Base-by-base conservation (phyloP, 2,329 filamentous ascomycete genomes). In the Colletotrichum endophyticum region DNA sequence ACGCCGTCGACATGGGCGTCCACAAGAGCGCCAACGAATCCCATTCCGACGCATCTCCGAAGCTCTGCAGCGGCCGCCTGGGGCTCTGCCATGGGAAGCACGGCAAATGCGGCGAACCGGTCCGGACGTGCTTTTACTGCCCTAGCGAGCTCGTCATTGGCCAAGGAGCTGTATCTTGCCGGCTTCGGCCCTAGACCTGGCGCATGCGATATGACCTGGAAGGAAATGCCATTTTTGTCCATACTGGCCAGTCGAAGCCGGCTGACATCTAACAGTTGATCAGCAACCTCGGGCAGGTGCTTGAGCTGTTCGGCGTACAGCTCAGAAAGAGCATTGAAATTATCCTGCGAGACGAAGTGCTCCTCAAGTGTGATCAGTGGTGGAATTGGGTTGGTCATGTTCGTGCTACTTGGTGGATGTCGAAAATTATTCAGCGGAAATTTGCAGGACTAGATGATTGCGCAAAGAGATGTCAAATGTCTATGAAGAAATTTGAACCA, bases 1-100 rank as follows among this genome's bases (percentile, higher is more conserved):
- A 84, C 77, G 5, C 91, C 91, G n/a, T 90, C 87, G 25, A 89
- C 88, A 79, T 94, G 92, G 3, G 88, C 90, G 80, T 93, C 91
- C 59, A 94, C 87, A 5, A 94, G 83, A 4, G 88, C 91, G 4
- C 92, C 92, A 74, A 91, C 88, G 85, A 94, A 93, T 9, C 91
- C 91, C 76, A 92, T 82, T 4, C 84, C 88, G 8, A 94, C 89
- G 67, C 89, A 91, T 59, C 90, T 86, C 62, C 82, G 81, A 4
- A 92, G 84, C 77, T 92, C 91, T 4, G 81, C 83, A 1, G 87
- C 86, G 9, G 90, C 90, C 67, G 88, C 84, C 1, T 84, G 79
- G 0, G 90, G 89, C 76, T 91, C 83, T 79, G 91, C 89, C 90
- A 89, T 89, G 13, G 88, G 59, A 11, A 74, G 67, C 44, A 30